These are phyloP conservation scores for Fraxinus americana DNA, from an alignment of 257 asterid genomes.

Conservation along the genomic window DNA sequence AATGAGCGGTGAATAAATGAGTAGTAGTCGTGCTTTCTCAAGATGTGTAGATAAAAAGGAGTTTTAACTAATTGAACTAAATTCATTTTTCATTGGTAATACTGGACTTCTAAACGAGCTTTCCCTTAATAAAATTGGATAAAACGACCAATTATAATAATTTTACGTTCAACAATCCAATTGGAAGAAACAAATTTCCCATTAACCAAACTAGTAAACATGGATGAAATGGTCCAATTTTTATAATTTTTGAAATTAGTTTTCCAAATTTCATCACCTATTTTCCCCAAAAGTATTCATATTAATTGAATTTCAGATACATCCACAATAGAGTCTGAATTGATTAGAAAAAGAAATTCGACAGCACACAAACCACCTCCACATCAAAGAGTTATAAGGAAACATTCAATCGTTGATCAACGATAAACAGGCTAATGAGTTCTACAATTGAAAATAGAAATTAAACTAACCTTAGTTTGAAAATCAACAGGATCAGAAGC, in stretches of 20 bases:
- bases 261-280: too few relatives aligned
- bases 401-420: not conserved
- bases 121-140: not conserved
- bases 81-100: not conserved
- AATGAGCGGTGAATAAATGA: too few relatives aligned
- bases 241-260: too few relatives aligned
- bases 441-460: not conserved
- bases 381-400: not conserved
- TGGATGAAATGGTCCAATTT: not conserved
- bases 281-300: too few relatives aligned
- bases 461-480: slow-evolving; percentile 45
- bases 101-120: not conserved
- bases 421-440: not conserved
- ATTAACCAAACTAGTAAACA: too few relatives aligned
- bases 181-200: too few relatives aligned
- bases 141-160: not conserved
- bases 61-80: not conserved
- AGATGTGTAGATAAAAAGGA: too few relatives aligned
- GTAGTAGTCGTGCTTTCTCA: too few relatives aligned
- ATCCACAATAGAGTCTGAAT: not conserved
- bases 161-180: not conserved
- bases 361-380: not conserved
- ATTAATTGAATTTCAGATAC: not conserved
- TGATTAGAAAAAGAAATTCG: not conserved
- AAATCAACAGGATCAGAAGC: slow-evolving; percentile 50